Evolutionary conservation across 1,284 basidiomycete genomes (phyloP), one percentile per base, ranked within the genome.

Genomic region (Inonotus hispidus): DNA sequence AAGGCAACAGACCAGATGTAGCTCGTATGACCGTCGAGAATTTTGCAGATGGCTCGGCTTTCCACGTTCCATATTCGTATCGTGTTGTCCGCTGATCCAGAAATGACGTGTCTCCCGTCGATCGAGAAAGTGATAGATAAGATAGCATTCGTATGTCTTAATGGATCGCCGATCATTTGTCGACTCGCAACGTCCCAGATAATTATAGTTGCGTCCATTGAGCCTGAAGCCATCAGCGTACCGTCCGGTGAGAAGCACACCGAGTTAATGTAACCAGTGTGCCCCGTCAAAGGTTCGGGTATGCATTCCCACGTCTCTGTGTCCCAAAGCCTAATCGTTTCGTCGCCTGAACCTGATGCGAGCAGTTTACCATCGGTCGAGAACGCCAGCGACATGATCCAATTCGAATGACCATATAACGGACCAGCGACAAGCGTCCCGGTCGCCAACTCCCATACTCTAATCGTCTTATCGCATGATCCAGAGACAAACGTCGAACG

Each of bases 291-390:
- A 47, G 46, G 23, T 13, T 19, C 46, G 14, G 23, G 1, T 19
- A 47, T 47, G 6, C 19, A 13, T 16, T 19, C 41, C 14, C 41
- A 70, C 19, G 41, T 43, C 16, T 43, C 41, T 3, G 41, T 19
- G 14, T 43, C 41, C 41, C 41, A 43, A n/a, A 69, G 32, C 25
- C 56, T 57, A 16, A 61, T 61, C 21, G 39, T 53, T 23, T 54
- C 29, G 50, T 69, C 67, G 2, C 62, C 58, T 11, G 67, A 65
- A 6, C 64, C 67, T 1, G 68, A 69, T 1, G 61, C 66, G n/a
- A 72, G 53, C 2, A 53, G 58, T 29, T 38, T 56, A 41, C 65
- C 63, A 56, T 69, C 66, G 6, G 69, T 67, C 0, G 69, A 68
- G 61, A 69, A 70, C 0, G 56, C 56, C 2, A 45, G 5, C 6